A percentile compares a stretch with the other conserved stretches of the same genome.
Evolutionary conservation across 805 yeast species (phyloP).

Genomic region (Deakozyma indianensis): DNA sequence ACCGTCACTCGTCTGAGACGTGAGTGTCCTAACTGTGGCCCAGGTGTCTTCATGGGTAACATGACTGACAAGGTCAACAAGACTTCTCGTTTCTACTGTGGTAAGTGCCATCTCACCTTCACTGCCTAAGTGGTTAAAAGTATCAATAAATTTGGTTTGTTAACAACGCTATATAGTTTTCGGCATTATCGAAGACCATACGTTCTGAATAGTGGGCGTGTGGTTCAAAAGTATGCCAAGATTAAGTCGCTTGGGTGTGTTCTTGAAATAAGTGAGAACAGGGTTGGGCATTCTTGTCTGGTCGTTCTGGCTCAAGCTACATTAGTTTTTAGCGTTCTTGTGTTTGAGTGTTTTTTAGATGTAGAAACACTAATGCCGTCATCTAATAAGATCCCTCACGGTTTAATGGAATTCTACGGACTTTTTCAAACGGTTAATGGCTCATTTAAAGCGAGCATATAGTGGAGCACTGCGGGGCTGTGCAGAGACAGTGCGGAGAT

Average conservation of each 20-base stretch:
- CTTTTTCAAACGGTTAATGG: no score
- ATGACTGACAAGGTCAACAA: slow-evolving; percentile 90
- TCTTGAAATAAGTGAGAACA: no score
- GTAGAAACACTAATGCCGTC: no score
- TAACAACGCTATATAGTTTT: background rate
- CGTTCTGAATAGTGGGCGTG: background rate
- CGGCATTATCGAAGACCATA: slow-evolving; percentile 1
- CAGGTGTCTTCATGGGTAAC: slow-evolving; percentile 99
- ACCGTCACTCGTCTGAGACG: slow-evolving; percentile 97
- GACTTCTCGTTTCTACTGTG: slow-evolving; percentile 98
- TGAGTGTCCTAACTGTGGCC: slow-evolving; percentile 97
- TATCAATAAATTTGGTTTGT: background rate
- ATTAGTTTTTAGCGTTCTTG: no score
- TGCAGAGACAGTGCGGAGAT: no score
- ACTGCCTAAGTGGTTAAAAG: background rate
- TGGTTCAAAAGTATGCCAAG: slow-evolving; percentile 2
- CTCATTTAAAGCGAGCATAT: no score
- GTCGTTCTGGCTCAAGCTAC: no score
- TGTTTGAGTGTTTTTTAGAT: no score
- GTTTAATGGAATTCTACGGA: no score
- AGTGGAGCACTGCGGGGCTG: no score
- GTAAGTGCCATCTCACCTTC: slow-evolving; percentile 95
- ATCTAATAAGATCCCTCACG: no score
- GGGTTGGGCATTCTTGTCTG: no score
- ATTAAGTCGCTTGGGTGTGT: background rate